phyloP scores from a whole-genome alignment of 805 yeast genomes.

The Wickerhamomyces ciferrii region DNA sequence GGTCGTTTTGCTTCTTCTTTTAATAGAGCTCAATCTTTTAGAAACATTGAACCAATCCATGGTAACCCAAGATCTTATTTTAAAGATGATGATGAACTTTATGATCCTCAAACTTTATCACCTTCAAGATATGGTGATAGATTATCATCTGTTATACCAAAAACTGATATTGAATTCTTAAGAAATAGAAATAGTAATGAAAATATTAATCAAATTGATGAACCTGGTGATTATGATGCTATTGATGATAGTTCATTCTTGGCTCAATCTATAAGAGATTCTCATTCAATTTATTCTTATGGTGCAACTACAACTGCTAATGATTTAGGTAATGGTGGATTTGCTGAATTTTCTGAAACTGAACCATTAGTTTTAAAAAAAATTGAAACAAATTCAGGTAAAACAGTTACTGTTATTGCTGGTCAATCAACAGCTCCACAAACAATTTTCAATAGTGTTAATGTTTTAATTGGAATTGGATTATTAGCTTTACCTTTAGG shows the following conservation, averaged over 20 bases:
- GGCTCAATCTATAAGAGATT: conserved; percentile 20
- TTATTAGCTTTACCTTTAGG: conserved; percentile 71
- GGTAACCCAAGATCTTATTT: conserved; percentile 55
- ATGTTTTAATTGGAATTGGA: conserved; percentile 74
- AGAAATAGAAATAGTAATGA: conserved; percentile 15
- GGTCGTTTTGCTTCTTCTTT: conserved; percentile 77
- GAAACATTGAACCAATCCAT: conserved; percentile 40
- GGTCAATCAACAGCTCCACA: conserved; percentile 83
- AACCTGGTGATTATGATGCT: conserved; percentile 27
- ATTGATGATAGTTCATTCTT: conserved; percentile 37
- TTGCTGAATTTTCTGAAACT: conserved; percentile 40
- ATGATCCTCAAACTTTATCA: conserved; percentile 63
- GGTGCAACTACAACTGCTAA: conserved; percentile 20
- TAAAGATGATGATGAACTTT: conserved; percentile 54
- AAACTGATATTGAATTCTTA: conserved; percentile 27
- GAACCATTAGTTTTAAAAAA: conserved; percentile 52
- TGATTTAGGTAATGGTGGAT: conserved; percentile 31
- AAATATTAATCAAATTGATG: conserved; percentile 13
- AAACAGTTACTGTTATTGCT: conserved; percentile 61
- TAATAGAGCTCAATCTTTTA: conserved; percentile 73
- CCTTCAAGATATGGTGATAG: conserved; percentile 63
- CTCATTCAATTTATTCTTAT: conserved; percentile 24
- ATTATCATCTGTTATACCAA: conserved; percentile 46
- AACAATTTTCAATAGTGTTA: conserved; percentile 71
- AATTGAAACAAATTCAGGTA: conserved; percentile 66